phyloP scores from a whole-genome alignment of 2,329 filamentous ascomycete species.

The Chalaropsis ovoidea region DNA sequence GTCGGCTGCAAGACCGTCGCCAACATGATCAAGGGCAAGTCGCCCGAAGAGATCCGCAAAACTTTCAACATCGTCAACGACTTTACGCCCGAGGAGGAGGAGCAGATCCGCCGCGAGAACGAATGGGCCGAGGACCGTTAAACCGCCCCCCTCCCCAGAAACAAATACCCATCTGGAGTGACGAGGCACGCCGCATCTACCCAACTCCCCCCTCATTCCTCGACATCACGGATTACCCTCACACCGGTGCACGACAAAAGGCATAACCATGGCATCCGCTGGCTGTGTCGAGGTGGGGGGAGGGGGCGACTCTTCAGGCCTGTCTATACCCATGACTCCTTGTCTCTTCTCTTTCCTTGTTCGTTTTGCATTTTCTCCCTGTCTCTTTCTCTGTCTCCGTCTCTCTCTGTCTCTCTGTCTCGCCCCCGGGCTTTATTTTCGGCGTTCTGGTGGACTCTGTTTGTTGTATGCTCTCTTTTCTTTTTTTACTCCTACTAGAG shows the following conservation, averaged over 20 bases:
- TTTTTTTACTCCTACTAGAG: not conserved
- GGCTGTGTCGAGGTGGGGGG: too few species aligned
- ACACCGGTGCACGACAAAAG: not conserved
- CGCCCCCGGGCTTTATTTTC: not conserved
- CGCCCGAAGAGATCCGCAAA: conserved; percentile 96
- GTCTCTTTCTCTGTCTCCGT: not conserved
- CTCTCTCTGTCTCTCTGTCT: not conserved
- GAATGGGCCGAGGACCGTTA: conserved; percentile 82
- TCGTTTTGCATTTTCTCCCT: not conserved
- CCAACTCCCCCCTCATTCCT: not conserved
- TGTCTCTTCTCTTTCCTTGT: not conserved
- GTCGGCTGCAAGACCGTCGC: conserved; percentile 99
- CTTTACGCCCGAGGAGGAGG: conserved; percentile 97
- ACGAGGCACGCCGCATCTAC: not conserved
- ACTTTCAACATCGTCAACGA: conserved; percentile 99
- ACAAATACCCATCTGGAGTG: not conserved
- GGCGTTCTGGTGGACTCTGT: conserved; percentile 7
- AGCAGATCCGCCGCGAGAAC: conserved; percentile 88
- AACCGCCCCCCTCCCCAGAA: conserved; percentile 27
- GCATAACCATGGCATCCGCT: not conserved
- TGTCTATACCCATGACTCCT: not conserved
- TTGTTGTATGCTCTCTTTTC: not conserved
- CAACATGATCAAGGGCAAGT: conserved; percentile 99
- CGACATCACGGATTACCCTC: not conserved
- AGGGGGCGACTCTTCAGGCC: not conserved